phyloP scores from a whole-genome alignment of 257 asterid genomes.

The Forsythia viridissima region DNA sequence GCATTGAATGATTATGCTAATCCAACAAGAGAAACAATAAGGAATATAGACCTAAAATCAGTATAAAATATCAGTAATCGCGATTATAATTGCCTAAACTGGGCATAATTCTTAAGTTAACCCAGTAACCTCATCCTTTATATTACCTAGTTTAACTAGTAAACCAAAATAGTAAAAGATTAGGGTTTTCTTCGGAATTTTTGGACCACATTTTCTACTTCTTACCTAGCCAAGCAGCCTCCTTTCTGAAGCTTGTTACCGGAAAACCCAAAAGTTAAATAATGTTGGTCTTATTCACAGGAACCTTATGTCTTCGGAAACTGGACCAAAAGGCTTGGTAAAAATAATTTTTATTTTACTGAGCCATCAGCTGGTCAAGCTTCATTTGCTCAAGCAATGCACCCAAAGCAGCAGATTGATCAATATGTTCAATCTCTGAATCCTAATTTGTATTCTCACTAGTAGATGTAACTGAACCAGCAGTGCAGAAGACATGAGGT shows the following conservation, averaged over 20 bases:
- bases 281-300: constrained; percentile 29
- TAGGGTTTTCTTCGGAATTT: constrained; percentile 32
- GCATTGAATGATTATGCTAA: constrained; percentile 21
- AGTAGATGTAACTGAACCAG: constrained; percentile 34
- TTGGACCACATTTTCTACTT: constrained; percentile 28
- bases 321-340: constrained; percentile 28
- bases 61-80: constrained; percentile 42
- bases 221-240: constrained; percentile 30
- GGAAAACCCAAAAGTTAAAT: constrained; percentile 29
- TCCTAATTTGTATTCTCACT: constrained; percentile 35
- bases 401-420: constrained; percentile 50
- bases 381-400: constrained; percentile 78
- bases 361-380: constrained; percentile 71
- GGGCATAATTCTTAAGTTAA: constrained; percentile 27
- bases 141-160: constrained; percentile 43
- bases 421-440: constrained; percentile 43
- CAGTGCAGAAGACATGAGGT: constrained; percentile 25
- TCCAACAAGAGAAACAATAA: constrained; percentile 19
- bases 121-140: constrained; percentile 45
- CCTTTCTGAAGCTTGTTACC: constrained; percentile 36
- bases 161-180: constrained; percentile 37
- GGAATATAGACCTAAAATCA: constrained; percentile 22
- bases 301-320: constrained; percentile 26
- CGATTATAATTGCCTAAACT: constrained; percentile 35
- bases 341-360: constrained; percentile 35